Evolutionary conservation across 129 eudicot genomes (phyloP), one percentile per base, ranked within the genome.

Genomic region (Artemisia tridentata): DNA sequence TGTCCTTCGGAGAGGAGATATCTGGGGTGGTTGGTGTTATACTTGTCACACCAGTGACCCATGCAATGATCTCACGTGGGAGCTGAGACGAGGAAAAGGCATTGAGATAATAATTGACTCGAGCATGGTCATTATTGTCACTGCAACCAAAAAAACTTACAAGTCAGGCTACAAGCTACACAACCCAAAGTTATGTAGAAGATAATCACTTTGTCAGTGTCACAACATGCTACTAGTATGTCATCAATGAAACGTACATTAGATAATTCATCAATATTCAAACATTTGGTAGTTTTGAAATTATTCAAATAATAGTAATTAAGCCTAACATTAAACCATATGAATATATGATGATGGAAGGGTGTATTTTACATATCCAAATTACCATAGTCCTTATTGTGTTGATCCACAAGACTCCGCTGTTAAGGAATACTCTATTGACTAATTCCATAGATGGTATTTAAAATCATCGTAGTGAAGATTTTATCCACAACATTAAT

Each of bases 71-170:
- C 75, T 75, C 84, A 27, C 51, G 73, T 34, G 84, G 82, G 48
- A 84, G 72, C 74, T 80, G 77, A 72, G 89, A 89, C 25, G 72
- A 49, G 9, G 68, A 50, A 65, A 86, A 89, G 59, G 92, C 79
- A 55, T 82, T 72, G 59, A 63, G 69, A 72, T 89, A 86, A 47
- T 78, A 74, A 80, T 7, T 43, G 46, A 67, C 82, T 66, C 76
- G 65, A 45, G 51, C 38, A 47, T 80, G 68, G 72, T 89, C 84
- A 63, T 70, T 74, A 25, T 54, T 60, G 46, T 77, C 84, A 80
- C 92, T 89, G 78, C 69, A 38, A 41, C 56, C 67, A 52, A 63
- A 51, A 79, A 58, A 53, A 13, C 15, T 47, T 67, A 70, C 7
- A 14, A 31, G 63, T 78, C 72, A 48, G 51, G 21, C 23, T 64